Conservation (phyloP, 2,329 filamentous ascomycete species). For the Fusarium concolor region DNA sequence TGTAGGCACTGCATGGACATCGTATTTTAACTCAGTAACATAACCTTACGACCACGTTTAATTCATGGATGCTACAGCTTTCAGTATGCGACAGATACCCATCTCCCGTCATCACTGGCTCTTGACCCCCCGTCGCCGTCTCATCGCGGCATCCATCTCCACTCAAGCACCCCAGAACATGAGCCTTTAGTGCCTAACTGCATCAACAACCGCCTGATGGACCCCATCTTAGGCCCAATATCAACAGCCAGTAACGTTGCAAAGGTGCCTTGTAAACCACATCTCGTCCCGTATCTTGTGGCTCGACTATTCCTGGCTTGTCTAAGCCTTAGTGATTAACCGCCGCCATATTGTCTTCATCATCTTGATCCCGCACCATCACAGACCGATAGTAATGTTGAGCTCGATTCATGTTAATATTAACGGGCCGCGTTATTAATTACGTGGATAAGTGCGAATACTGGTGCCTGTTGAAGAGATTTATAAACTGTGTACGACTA, state of each 20-base stretch:
- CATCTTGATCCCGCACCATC: constrained; percentile 3
- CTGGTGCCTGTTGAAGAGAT: constrained; percentile 19
- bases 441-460: constrained; percentile 17
- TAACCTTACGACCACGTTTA: constrained; percentile 2
- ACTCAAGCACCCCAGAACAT: constrained; percentile 29
- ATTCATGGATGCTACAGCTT: constrained; percentile 6
- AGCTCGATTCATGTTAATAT: not conserved
- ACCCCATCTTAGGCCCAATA: constrained; percentile 28
- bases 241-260: constrained; percentile 41
- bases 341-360: constrained; percentile 21
- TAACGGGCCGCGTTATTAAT: constrained; percentile 15
- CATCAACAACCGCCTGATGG: constrained; percentile 41
- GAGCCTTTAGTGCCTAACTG: constrained; percentile 32
- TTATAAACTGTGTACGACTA: not conserved
- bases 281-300: constrained; percentile 24
- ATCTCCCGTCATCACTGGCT: constrained; percentile 19
- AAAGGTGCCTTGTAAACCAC: constrained; percentile 27
- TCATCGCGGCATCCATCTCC: constrained; percentile 28
- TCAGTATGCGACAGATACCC: not conserved
- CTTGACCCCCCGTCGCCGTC: constrained; percentile 11
- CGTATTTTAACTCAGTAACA: not conserved
- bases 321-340: constrained; percentile 37
- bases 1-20: not conserved
- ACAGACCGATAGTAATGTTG: constrained; percentile 1
- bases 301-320: constrained; percentile 38